A percentile compares a stretch with the other conserved stretches of the same genome.
phyloP scores from a whole-genome alignment of 139 green algal genomes.

The Micractinium sp. region DNA sequence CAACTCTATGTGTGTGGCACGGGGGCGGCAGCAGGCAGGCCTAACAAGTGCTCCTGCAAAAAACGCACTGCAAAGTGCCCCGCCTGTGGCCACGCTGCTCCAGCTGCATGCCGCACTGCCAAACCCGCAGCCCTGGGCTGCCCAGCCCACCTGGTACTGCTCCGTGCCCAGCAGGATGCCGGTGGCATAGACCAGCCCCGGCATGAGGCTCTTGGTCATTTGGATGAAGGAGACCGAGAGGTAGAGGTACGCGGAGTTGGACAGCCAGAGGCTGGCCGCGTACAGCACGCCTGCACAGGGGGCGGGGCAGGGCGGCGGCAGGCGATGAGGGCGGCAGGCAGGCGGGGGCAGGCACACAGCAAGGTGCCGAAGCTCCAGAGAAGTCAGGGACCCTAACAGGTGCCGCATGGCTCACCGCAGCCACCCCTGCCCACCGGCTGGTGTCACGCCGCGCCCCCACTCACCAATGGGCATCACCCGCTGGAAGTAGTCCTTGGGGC shows the following conservation, averaged over 20 bases:
- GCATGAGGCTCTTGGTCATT: slow-evolving; percentile 94
- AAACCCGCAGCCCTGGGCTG: background rate
- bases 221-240: slow-evolving; percentile 98
- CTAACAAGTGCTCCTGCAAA: too few species aligned
- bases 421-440: too few species aligned
- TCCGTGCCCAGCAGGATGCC: slow-evolving; percentile 36
- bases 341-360: background rate
- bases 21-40: background rate
- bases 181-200: slow-evolving; percentile 45
- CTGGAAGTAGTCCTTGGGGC: slow-evolving; percentile 66
- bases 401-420: background rate
- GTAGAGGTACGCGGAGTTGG: slow-evolving; percentile 97
- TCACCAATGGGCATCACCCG: slow-evolving; percentile 89
- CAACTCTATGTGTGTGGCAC: too few species aligned
- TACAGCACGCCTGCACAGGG: slow-evolving; percentile 75
- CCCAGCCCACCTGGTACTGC: slow-evolving; percentile 6
- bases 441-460: background rate
- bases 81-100: background rate
- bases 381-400: background rate
- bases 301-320: background rate
- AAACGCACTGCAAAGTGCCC: background rate
- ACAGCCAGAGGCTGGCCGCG: slow-evolving; percentile 92
- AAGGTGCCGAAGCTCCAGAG: background rate
- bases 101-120: background rate
- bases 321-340: background rate